Base-by-base conservation (phyloP, 75 land plant genomes). In the Pseudotsuga menziesii region DNA sequence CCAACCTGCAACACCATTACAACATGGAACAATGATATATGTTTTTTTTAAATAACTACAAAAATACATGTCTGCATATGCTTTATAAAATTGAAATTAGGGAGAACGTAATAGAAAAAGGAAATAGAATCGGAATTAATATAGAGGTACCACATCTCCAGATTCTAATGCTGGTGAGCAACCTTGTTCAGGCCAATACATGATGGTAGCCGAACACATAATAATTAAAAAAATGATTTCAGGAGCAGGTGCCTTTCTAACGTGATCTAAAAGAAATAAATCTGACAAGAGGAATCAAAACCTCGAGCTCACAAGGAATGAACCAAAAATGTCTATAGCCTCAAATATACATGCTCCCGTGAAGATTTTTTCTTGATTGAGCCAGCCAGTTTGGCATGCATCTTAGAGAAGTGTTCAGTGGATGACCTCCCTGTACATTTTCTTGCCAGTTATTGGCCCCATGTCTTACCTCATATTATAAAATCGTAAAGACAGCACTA, bases 1-100 rank as follows among this genome's bases (percentile, higher is more conserved):
- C 98, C 98, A 79, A 93, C 89, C 98, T 95, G 89, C 60, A 81
- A 77, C 36, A 80, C 39, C 52, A 61, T 69, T 39, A 69, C 15
- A 69, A n/a, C n/a, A 16, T 67, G n/a, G 12, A 39, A 67, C 39
- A 69, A 19, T 9, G 41, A 36, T 19, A 6, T n/a, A 39, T 69
- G 1, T 2, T 64, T 61, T 61, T 61, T 3, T 41, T 17, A 20
- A 16, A 36, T 11, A n/a, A 13, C 54, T 41, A n/a, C 54, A 41
- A 69, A 23, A 48, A 41, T 2, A 69, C 12, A 69, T 39, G 23
- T 41, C 9, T 69, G 14, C 52, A 41, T 69, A 9, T 41, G 6
- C 35, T 69, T 11, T 69, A 69, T 69, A 41, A 36, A 69, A 17
- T 20, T 41, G 41, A 69, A 41, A 69, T n/a, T 39, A 41, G 22